Conservation (phyloP, 2,329 filamentous ascomycete genomes). For the Pseudogymnoascus sp. region DNA sequence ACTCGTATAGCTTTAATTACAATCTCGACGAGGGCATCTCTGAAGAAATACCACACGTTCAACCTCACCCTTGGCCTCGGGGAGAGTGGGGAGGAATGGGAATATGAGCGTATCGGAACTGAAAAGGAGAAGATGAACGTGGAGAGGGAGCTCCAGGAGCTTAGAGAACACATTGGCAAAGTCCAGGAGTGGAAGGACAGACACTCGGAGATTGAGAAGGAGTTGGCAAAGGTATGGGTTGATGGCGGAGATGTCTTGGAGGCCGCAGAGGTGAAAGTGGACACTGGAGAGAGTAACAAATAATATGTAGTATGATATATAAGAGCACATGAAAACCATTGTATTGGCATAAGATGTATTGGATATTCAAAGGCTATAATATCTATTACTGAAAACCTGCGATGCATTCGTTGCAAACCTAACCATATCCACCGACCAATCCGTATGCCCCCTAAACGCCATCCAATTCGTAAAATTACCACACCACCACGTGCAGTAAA, state of each 20-base stretch:
- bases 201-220: slow-evolving; percentile 70
- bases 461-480: slow-evolving; percentile 5
- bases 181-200: slow-evolving; percentile 79
- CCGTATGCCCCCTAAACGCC: not conserved
- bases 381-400: not conserved
- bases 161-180: slow-evolving; percentile 68
- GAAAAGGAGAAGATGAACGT: slow-evolving; percentile 88
- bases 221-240: slow-evolving; percentile 47
- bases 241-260: slow-evolving; percentile 16
- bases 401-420: not conserved
- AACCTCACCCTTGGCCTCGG: slow-evolving; percentile 80
- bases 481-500: not conserved
- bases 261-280: not conserved
- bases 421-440: not conserved
- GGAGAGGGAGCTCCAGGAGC: slow-evolving; percentile 79
- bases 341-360: not conserved
- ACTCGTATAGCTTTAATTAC: slow-evolving; percentile 66
- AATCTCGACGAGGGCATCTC: slow-evolving; percentile 84
- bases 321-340: slow-evolving; percentile 4
- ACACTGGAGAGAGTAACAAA: not conserved
- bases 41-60: slow-evolving; percentile 93
- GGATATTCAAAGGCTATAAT: not conserved
- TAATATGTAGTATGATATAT: slow-evolving; percentile 6
- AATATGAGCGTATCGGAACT: slow-evolving; percentile 88
- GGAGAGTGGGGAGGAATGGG: slow-evolving; percentile 76